These are phyloP conservation scores for Mycena galopus DNA, from an alignment of 768 basidiomycete genomes.

Conservation along the genomic window DNA sequence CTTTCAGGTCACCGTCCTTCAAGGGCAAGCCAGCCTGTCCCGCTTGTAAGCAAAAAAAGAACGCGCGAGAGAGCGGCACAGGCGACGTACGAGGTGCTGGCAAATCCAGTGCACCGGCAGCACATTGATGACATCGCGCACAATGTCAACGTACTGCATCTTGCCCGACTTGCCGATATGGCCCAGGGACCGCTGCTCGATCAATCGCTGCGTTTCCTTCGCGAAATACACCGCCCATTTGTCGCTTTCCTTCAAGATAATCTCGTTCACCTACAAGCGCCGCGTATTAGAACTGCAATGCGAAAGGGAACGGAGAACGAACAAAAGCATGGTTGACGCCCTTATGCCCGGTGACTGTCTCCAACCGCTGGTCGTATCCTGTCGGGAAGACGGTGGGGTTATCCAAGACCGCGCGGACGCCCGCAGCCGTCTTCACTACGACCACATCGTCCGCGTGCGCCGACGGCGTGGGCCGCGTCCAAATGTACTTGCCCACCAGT, in stretches of 20 bases:
- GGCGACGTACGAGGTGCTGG: slow-evolving; percentile 63
- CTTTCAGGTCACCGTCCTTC: slow-evolving; percentile 48
- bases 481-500: slow-evolving; percentile 64
- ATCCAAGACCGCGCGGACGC: slow-evolving; percentile 51
- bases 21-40: slow-evolving; percentile 60
- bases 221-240: slow-evolving; percentile 27
- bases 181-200: slow-evolving; percentile 20
- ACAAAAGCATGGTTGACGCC: slow-evolving; percentile 42
- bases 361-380: slow-evolving; percentile 49
- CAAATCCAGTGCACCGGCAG: slow-evolving; percentile 74
- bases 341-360: slow-evolving; percentile 42
- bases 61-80: background rate
- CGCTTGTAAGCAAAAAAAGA: slow-evolving; percentile 27
- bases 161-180: slow-evolving; percentile 22
- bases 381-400: slow-evolving; percentile 47
- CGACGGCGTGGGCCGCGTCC: slow-evolving; percentile 62
- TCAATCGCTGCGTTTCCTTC: slow-evolving; percentile 19
- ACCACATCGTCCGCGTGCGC: slow-evolving; percentile 37
- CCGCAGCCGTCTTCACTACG: slow-evolving; percentile 47
- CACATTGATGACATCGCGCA: slow-evolving; percentile 75
- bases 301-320: slow-evolving; percentile 1
- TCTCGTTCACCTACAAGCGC: slow-evolving; percentile 2
- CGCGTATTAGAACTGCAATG: background rate
- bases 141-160: slow-evolving; percentile 64
- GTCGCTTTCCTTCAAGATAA: background rate